Evolutionary conservation across 2,329 filamentous ascomycete genomes (phyloP).

Genomic region (Dactylellina cionopaga): DNA sequence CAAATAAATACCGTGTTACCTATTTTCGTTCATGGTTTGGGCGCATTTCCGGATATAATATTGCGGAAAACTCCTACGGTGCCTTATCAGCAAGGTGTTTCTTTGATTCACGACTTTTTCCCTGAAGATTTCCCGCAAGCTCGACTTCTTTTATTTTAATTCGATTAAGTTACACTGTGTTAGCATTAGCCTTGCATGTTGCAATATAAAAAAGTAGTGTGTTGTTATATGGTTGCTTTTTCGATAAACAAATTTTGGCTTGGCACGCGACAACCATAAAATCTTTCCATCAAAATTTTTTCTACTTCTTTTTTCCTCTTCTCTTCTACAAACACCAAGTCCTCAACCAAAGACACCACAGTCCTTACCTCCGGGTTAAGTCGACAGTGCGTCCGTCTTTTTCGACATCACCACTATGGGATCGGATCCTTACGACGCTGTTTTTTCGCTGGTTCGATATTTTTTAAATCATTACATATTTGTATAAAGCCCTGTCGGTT

Average conservation of each 20-base stretch:
- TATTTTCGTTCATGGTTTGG: too few species aligned
- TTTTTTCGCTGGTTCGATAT: conserved; percentile 46
- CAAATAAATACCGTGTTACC: too few species aligned
- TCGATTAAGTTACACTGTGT: too few species aligned
- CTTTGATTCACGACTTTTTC: too few species aligned
- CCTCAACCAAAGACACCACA: conserved; percentile 46
- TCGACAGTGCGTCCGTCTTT: conserved; percentile 46
- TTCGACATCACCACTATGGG: conserved; percentile 51
- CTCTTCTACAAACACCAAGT: conserved; percentile 52
- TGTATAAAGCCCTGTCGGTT: conserved; percentile 53
- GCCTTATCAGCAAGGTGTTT: too few species aligned
- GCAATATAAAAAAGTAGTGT: neutral
- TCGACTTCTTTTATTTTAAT: too few species aligned
- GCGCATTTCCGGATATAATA: too few species aligned
- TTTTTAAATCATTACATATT: conserved; percentile 49
- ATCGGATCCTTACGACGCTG: conserved; percentile 43
- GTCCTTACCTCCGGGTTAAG: conserved; percentile 10
- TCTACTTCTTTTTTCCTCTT: conserved; percentile 20
- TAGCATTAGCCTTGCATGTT: neutral
- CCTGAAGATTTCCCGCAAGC: too few species aligned
- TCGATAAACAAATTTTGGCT: conserved; percentile 24
- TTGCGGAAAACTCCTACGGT: too few species aligned
- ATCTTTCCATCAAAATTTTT: conserved; percentile 20
- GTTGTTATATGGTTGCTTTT: conserved; percentile 22
- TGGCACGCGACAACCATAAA: conserved; percentile 49